Evolutionary conservation across 176 grass and related monocot species (phyloP), one percentile per base, ranked within the genome.

Genomic region (Rhynchospora tenuis): DNA sequence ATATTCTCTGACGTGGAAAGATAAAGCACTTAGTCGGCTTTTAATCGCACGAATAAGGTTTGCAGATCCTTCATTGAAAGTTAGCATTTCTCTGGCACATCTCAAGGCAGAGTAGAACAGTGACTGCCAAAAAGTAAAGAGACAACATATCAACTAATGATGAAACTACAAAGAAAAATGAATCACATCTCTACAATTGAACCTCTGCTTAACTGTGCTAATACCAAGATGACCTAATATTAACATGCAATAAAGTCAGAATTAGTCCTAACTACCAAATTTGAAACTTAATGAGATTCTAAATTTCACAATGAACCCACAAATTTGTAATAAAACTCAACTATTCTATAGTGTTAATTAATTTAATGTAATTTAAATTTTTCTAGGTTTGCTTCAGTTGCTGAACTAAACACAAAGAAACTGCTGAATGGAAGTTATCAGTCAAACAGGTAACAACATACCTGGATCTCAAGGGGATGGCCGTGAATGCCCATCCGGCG

Each of bases 401-500:
- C 69, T 73, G 10, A 47, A 14, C 14, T 14, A 73, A 50, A 26
- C 22, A 50, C 44, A 1, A 23, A 73, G 5, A 51, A 76, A 76
- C 15, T 76, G 48, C 73, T 54, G 47, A 52, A 76, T 29, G 5
- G 50, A 76, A 51, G 48, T 76, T 17, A 29, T 76, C 24, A 0
- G 48, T 28, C 14, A 76, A 76, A 17, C 28, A 17, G 73, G 14
- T 81, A 79, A 81, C 43, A 66, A 20, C 50, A 86, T 82, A 89
- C 84, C 75, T 89, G 88, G 50, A 89, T 89, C 79, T 89, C 88
- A 69, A 89, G 88, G 76, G 88, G 88, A 83, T 86, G 88, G 17
- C 88, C 88, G 78, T 89, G 84, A 8, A 89, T 89, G 15, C 88
- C 88, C 84, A 89, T 89, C 47, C 88, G 57, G 38, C 88, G 75